Evolutionary conservation across 31 red algal genomes (phyloP).

Genomic region (Odonthalia washingtoniensis): DNA sequence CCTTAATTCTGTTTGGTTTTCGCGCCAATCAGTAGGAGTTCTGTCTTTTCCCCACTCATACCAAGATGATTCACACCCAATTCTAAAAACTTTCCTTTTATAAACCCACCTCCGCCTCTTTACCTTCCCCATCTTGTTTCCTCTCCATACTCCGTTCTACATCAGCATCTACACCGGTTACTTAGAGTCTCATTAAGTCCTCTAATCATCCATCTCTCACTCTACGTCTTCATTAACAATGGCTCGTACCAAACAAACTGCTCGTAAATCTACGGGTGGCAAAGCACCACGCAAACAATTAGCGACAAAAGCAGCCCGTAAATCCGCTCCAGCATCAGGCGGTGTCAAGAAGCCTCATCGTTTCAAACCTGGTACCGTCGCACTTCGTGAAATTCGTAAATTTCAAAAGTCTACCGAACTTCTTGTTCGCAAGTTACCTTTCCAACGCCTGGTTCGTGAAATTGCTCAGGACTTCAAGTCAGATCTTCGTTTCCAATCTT

Average conservation of each 20-base stretch:
- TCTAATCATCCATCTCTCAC: background rate
- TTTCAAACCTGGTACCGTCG: constrained; percentile 93
- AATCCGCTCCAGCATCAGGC: constrained; percentile 76
- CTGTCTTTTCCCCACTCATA: too few species aligned
- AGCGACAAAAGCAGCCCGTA: constrained; percentile 94
- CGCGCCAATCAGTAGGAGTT: too few species aligned
- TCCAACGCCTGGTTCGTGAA: constrained; percentile 94
- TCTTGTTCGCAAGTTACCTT: constrained; percentile 93
- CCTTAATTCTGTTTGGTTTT: too few species aligned
- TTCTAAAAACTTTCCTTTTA: too few species aligned
- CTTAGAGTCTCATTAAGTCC: too few species aligned
- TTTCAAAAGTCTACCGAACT: constrained; percentile 96
- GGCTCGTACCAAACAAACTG: constrained; percentile 97
- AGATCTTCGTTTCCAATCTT: constrained; percentile 90
- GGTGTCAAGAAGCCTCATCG: constrained; percentile 99
- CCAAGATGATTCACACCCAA: too few species aligned
- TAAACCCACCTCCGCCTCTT: too few species aligned
- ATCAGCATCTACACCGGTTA: too few species aligned
- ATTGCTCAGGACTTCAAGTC: constrained; percentile 99
- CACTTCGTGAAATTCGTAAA: constrained; percentile 89
- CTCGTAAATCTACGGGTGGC: constrained; percentile 94
- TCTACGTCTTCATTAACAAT: constrained; percentile 33
- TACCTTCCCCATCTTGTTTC: too few species aligned
- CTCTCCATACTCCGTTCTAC: too few species aligned
- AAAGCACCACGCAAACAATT: too few species aligned